Percentiles rank a stretch among this genome's conserved stretches.
These are phyloP conservation scores for Globisporangium alternatum DNA, from an alignment of 352 stramenopile genomes.

Conservation along the genomic window DNA sequence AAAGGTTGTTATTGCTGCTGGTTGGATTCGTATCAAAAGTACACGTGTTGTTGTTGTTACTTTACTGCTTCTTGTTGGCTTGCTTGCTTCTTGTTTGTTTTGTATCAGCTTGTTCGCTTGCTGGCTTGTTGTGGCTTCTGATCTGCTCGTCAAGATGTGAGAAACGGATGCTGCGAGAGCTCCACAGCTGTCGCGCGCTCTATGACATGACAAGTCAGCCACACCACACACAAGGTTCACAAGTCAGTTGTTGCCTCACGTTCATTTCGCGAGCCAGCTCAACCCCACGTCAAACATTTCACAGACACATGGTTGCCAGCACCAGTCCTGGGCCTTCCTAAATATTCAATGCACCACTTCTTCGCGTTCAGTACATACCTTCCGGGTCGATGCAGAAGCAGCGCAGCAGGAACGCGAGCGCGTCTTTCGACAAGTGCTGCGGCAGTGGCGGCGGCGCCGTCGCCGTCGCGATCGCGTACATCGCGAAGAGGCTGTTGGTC, in stretches of 20 bases:
- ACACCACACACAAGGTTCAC: background rate
- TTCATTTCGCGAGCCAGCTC: background rate
- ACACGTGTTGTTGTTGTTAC: background rate
- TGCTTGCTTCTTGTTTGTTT: background rate
- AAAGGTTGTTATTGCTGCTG: background rate
- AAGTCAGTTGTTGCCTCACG: background rate
- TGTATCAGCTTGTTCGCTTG: background rate
- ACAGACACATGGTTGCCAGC: too few relatives aligned
- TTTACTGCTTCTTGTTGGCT: background rate
- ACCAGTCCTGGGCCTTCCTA: too few relatives aligned
- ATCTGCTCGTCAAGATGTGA: constrained; percentile 24
- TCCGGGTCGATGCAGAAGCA: constrained; percentile 78
- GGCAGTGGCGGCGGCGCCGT: constrained; percentile 53
- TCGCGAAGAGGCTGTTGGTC: constrained; percentile 57
- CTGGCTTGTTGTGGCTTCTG: background rate
- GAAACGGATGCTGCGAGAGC: constrained; percentile 54
- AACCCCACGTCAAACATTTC: background rate
- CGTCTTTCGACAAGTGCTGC: constrained; percentile 40
- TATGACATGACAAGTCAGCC: constrained; percentile 14
- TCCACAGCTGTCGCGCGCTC: constrained; percentile 66
- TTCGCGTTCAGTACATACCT: constrained; percentile 23
- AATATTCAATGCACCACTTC: too few relatives aligned
- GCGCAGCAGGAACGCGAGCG: constrained; percentile 49
- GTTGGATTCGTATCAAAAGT: background rate
- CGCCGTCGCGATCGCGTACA: constrained; percentile 68